These are phyloP conservation scores for Paradendryphiella salina DNA, from an alignment of 2,329 filamentous ascomycete genomes.

Conservation along the genomic window DNA sequence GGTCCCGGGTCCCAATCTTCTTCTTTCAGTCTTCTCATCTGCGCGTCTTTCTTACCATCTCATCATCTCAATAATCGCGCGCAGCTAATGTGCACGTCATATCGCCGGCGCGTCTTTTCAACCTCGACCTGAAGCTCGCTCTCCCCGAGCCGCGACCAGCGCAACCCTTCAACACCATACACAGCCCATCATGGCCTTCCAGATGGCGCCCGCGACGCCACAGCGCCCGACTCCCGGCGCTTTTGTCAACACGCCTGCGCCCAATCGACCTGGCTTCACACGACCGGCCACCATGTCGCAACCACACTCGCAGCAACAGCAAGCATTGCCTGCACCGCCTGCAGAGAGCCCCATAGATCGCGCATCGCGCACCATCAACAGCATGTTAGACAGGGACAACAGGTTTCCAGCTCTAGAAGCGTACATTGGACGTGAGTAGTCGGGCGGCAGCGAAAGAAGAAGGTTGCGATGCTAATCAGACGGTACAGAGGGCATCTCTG, in stretches of 20 bases:
- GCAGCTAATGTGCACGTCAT: conserved; percentile 35
- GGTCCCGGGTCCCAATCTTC: conserved; percentile 15
- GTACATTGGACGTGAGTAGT: conserved; percentile 77
- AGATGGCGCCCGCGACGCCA: conserved; percentile 55
- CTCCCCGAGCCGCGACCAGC: conserved; percentile 28
- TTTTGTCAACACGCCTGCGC: conserved; percentile 74
- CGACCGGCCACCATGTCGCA: conserved; percentile 34
- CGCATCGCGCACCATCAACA: conserved; percentile 82
- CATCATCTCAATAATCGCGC: conserved; percentile 18
- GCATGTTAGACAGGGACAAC: conserved; percentile 73
- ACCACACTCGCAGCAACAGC: conserved; percentile 27
- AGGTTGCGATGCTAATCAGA: conserved; percentile 34
- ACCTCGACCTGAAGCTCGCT: conserved; percentile 34
- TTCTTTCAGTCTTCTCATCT: conserved; percentile 17
- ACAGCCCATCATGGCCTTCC: conserved; percentile 34
- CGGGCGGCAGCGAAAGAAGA: not conserved
- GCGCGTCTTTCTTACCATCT: conserved; percentile 23
- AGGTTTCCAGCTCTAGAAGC: conserved; percentile 87
- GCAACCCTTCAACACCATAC: conserved; percentile 9
- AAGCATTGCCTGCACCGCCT: conserved; percentile 29
- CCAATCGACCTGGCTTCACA: conserved; percentile 38
- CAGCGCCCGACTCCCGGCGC: conserved; percentile 74
- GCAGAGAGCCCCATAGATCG: conserved; percentile 68
- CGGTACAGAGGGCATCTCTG: conserved; percentile 76
- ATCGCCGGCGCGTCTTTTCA: conserved; percentile 35